These are phyloP conservation scores for Polytrichum formosum DNA, from an alignment of 225 moss, liverwort and hornwort species.

Conservation along the genomic window DNA sequence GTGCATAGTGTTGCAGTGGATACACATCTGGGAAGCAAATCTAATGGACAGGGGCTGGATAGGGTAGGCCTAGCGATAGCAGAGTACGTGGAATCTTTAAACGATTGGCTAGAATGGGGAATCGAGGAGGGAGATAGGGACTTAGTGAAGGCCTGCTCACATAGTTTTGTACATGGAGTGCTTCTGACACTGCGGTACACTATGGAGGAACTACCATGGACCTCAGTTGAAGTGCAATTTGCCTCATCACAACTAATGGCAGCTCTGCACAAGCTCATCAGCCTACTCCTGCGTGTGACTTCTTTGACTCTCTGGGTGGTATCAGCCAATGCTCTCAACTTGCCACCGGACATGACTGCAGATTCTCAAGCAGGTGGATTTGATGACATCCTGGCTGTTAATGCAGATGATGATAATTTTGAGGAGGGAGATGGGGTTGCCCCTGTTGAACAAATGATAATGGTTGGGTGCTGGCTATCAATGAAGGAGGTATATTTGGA, in stretches of 20 bases:
- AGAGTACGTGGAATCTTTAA: slow-evolving; percentile 82
- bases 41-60: slow-evolving; percentile 19
- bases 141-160: slow-evolving; percentile 85
- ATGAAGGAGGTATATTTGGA: slow-evolving; percentile 79
- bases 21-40: slow-evolving; percentile 11
- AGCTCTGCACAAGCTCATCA: slow-evolving; percentile 77
- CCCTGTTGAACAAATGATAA: slow-evolving; percentile 94
- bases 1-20: slow-evolving; percentile 57
- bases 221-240: slow-evolving; percentile 56
- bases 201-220: slow-evolving; percentile 93
- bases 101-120: slow-evolving; percentile 90
- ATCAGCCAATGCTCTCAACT: slow-evolving; percentile 84
- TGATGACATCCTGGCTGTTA: slow-evolving; percentile 27
- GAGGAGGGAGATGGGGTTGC: slow-evolving; percentile 70
- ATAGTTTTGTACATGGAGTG: slow-evolving; percentile 98
- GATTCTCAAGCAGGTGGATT: slow-evolving; percentile 38
- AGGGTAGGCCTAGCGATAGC: slow-evolving; percentile 55
- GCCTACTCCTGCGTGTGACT: slow-evolving; percentile 79
- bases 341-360: slow-evolving; percentile 56
- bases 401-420: slow-evolving; percentile 50
- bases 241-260: slow-evolving; percentile 46
- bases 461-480: slow-evolving; percentile 99
- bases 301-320: slow-evolving; percentile 94
- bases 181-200: slow-evolving; percentile 87
- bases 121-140: slow-evolving; percentile 89